phyloP scores from a whole-genome alignment of 352 stramenopile genomes.

The Pythium oligandrum region DNA sequence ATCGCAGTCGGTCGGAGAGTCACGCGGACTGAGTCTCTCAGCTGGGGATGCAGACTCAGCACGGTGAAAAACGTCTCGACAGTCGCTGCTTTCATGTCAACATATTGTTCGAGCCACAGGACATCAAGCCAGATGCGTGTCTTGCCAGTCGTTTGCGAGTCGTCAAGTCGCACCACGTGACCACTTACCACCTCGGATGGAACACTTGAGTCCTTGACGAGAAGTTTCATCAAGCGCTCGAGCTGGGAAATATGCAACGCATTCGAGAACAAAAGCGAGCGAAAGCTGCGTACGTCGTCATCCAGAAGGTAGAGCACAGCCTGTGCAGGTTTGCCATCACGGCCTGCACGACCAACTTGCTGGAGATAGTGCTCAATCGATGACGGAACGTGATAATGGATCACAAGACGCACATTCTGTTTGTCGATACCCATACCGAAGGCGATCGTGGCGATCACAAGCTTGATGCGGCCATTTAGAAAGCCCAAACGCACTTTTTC shows the following conservation, averaged over 20 bases:
- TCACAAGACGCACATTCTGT: conserved; percentile 95
- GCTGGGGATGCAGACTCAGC: conserved; percentile 5
- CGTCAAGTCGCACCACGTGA: neutral
- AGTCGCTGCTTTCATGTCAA: conserved; percentile 71
- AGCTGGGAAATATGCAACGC: conserved; percentile 54
- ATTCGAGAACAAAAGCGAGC: conserved; percentile 69
- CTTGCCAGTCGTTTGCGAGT: neutral
- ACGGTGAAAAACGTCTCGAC: conserved; percentile 80
- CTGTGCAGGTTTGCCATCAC: conserved; percentile 86
- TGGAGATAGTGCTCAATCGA: conserved; percentile 99
- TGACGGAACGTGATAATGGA: conserved; percentile 96
- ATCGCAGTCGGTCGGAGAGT: conserved; percentile 40
- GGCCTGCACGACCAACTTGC: conserved; percentile 93
- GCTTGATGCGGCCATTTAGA: conserved; percentile 75
- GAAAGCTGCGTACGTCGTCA: conserved; percentile 66
- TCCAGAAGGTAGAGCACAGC: conserved; percentile 58
- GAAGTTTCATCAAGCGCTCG: conserved; percentile 30
- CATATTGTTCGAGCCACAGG: conserved; percentile 48
- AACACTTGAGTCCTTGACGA: conserved; percentile 21
- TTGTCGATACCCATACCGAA: conserved; percentile 99
- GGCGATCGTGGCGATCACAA: conserved; percentile 96
- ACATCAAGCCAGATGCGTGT: conserved; percentile 33
- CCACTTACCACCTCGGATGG: neutral
- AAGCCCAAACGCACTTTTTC: conserved; percentile 85
- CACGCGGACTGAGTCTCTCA: conserved; percentile 17